Base-by-base conservation (phyloP, 257 asterid genomes). In the Jacaranda copaia region DNA sequence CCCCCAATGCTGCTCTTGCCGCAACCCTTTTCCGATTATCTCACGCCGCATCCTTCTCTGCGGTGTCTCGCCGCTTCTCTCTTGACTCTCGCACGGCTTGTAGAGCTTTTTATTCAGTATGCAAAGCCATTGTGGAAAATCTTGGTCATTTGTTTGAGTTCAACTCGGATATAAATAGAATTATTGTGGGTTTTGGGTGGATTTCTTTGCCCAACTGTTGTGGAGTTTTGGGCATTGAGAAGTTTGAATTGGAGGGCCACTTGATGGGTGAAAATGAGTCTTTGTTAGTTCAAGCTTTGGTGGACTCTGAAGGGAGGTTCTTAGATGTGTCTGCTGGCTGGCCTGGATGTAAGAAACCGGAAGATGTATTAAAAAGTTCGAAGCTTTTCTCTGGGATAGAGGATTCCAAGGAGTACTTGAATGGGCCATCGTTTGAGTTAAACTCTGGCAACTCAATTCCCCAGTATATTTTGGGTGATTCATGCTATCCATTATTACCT, bases 271-370 rank as follows among this genome's bases (percentile, higher is more conserved):
- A 80, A 64, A 74, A 81, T 38, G 89, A 83, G 67, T 85, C 74
- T 68, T 83, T 89, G 83, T 60, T 82, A 36, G 98, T 93, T 84
- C 98, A 94, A 72, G 99, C 94, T 70, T 83, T 94, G 82, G 97
- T 94, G 67, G 99, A 92, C 68, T 92, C 97, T 7, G 98, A 94
- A 87, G 96, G 97, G 55, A 91, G 99, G 81, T 94, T 94, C 80
- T 81, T 92, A 77, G 99, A 94, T 76, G 96, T 94, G 40, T 92
- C 97, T 25, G 95, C 96, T 48, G 99, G 98, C 4, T 94, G 99
- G 98, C 99, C 98, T 0, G 86, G 91, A 74, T 61, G 76, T 11
- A 69, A 79, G 82, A 85, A 38, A 45, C 91, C 97, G 0, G 88
- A 82, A 39, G 61, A 83, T 9, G 82, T 94, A 55, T 84, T 94